Evolutionary conservation across 345 rosid species (phyloP).

Genomic region (Moringa oleifera): DNA sequence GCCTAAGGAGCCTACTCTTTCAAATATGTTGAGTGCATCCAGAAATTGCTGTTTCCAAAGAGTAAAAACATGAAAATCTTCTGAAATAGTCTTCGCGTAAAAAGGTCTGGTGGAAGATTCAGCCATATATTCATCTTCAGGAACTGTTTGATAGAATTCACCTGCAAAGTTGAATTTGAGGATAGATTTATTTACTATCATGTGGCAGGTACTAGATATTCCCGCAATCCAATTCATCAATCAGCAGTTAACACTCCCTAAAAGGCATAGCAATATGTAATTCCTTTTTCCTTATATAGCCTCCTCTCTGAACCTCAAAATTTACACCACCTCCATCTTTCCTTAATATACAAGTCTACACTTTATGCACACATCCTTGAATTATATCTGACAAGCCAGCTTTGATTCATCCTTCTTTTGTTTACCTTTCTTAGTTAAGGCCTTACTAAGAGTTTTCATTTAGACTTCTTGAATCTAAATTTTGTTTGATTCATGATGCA

Average conservation of each 20-base stretch:
- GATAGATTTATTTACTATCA: neutral
- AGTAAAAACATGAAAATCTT: conserved; percentile 27
- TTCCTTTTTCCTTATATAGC: neutral
- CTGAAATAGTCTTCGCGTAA: conserved; percentile 22
- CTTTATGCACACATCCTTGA: neutral
- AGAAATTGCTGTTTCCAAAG: conserved; percentile 77
- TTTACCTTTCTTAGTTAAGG: no score
- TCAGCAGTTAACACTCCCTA: neutral
- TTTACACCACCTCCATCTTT: no score
- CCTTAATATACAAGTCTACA: neutral
- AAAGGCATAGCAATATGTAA: neutral
- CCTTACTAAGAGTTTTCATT: no score
- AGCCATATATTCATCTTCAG: conserved; percentile 28
- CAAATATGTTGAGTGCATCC: conserved; percentile 55
- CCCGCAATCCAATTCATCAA: neutral
- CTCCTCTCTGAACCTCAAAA: neutral
- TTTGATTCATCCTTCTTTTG: no score
- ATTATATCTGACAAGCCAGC: no score
- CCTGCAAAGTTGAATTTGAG: conserved; percentile 29
- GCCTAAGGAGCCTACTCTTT: no score
- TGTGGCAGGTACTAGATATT: neutral
- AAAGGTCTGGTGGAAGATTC: conserved; percentile 33
- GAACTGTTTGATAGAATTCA: conserved; percentile 41
- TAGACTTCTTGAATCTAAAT: no score
- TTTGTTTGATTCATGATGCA: neutral